Base-by-base conservation (phyloP, 2,329 filamentous ascomycete genomes). In the Trichophyton rubrum region DNA sequence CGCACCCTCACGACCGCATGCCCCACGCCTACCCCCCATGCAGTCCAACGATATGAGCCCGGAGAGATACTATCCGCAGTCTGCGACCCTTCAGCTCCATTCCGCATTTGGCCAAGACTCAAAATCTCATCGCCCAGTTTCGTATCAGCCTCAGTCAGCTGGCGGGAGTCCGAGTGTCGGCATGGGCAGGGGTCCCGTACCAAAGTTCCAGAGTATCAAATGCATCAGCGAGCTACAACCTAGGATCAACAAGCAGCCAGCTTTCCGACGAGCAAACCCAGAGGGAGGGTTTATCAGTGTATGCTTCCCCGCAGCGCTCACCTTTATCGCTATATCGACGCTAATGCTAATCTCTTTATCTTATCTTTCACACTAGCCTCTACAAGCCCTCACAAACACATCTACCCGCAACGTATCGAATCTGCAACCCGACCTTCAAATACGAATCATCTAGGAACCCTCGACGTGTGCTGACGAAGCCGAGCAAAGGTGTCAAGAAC, bases 201-300 rank as follows among this genome's bases (percentile, higher is more conserved):
- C 92, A 51, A 89, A 93, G 71, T 96, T 97, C 72, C 85, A 84
- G 69, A 91, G 89, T 72, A 80, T 95, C 67, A 81, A 86, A 63
- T 84, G 83, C 27, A 77, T 85, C 27, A 78, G 83, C 59, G 90
- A 97, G 62, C 75, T 99, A 67, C 83, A 86, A 63, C 89, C 91
- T 49, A 88, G 87, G 71, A 85, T 93, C 71, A 96, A 92, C 73
- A 71, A 83, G 20, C 93, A 99, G 71, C 93, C 93, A 60, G 83
- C 90, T 1, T 97, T 95, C 71, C 84, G 93, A 67, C 85, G 93
- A 75, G 93, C 93, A 60, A 95, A 96, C 68, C 93, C 93, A 1
- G 93, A 99, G 72, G 93, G 93, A 59, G 93, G 93, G 56, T 99
- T 99, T 72, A 96, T 99, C 72, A 97, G 93, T 73, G 90, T 95